Percentiles rank a stretch among this genome's conserved stretches.
These are phyloP conservation scores for Pseudognaphalium luteoalbum DNA, from an alignment of 129 eudicot genomes.

Conservation along the genomic window DNA sequence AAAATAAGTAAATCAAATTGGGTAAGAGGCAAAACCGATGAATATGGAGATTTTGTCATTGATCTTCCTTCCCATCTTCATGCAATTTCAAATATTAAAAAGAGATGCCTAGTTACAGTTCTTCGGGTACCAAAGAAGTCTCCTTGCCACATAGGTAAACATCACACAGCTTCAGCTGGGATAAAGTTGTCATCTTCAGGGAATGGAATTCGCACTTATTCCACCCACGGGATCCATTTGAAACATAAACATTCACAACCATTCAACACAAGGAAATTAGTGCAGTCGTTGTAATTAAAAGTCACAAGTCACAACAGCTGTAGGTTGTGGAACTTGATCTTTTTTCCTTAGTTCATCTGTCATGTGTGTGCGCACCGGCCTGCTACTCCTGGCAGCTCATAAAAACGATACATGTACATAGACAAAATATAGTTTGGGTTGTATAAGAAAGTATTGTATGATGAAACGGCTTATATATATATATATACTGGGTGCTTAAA, in stretches of 20 bases:
- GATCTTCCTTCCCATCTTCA: slow-evolving; percentile 14
- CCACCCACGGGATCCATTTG: slow-evolving; percentile 2
- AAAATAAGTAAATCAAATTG: background rate
- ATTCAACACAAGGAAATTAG: background rate
- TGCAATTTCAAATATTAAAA: slow-evolving; percentile 6
- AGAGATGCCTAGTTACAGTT: background rate
- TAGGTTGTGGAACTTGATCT: background rate
- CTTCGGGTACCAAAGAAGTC: background rate
- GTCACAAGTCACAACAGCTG: background rate
- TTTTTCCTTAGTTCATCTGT: background rate
- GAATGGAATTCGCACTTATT: background rate
- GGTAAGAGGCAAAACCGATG: background rate
- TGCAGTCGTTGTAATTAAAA: background rate
- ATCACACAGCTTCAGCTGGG: background rate
- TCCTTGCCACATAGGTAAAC: background rate
- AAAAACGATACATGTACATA: no score
- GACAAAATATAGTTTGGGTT: background rate
- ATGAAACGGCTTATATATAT: background rate
- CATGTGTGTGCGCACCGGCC: background rate
- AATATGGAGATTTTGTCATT: background rate
- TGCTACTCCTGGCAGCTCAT: background rate
- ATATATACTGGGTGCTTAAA: background rate
- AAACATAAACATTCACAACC: background rate
- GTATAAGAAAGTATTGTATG: background rate
- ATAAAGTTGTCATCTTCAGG: background rate